A percentile compares a stretch with the other conserved stretches of the same genome.
These are phyloP conservation scores for Fusarium nurragi DNA, from an alignment of 2,329 filamentous ascomycete genomes.

Conservation along the genomic window DNA sequence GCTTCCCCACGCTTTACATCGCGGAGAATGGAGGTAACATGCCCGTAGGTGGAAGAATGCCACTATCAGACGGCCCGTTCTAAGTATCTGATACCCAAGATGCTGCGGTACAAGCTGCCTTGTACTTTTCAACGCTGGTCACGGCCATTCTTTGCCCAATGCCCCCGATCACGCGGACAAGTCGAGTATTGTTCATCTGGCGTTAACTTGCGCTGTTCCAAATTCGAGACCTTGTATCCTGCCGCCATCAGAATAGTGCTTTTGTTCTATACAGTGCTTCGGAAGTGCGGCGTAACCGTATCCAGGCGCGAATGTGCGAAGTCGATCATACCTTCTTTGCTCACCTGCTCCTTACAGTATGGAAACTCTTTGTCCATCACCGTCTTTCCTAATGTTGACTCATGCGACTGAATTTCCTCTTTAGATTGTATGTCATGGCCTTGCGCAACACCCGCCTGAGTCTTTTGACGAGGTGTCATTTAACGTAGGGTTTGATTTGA, in stretches of 20 bases:
- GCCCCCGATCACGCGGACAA: slow-evolving; percentile 11
- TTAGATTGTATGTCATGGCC: neutral
- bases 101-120: slow-evolving; percentile 1
- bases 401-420: neutral
- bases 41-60: slow-evolving; percentile 16
- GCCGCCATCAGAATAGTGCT: neutral
- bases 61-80: slow-evolving; percentile 22
- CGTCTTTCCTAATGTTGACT: slow-evolving; percentile 9
- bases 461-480: neutral
- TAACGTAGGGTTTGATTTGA: neutral
- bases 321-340: slow-evolving; percentile 11
- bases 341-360: slow-evolving; percentile 6
- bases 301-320: slow-evolving; percentile 25
- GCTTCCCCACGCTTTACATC: slow-evolving; percentile 3
- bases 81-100: slow-evolving; percentile 6
- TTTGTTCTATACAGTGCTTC: slow-evolving; percentile 1
- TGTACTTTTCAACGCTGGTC: slow-evolving; percentile 17
- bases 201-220: slow-evolving; percentile 2
- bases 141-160: slow-evolving; percentile 13
- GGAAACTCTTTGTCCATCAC: slow-evolving; percentile 14
- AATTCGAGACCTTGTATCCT: neutral
- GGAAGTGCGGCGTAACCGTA: slow-evolving; percentile 35
- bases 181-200: slow-evolving; percentile 3
- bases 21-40: slow-evolving; percentile 5
- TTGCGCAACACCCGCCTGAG: neutral